These are phyloP conservation scores for Haplosporangium sp. DNA, from an alignment of 371 early-diverging fungal species.

Conservation along the genomic window DNA sequence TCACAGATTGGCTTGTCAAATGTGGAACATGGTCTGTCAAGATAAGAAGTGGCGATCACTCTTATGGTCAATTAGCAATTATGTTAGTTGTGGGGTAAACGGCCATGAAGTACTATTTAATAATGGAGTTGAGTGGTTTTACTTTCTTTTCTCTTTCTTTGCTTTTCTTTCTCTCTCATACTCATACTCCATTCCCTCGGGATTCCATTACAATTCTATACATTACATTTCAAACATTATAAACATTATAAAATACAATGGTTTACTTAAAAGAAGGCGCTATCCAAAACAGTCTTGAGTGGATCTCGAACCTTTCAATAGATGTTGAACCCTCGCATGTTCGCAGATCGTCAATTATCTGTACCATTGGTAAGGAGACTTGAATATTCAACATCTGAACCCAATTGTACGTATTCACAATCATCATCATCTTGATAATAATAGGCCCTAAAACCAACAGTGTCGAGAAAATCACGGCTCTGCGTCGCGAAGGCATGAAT, in stretches of 20 bases:
- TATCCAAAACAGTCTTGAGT: slow-evolving; percentile 70
- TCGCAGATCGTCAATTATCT: slow-evolving; percentile 87
- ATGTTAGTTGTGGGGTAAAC: no score
- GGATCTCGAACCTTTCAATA: slow-evolving; percentile 79
- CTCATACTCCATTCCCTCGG: neutral
- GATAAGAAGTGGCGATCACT: no score
- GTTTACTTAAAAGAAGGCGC: slow-evolving; percentile 24
- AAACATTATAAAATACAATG: slow-evolving; percentile 10
- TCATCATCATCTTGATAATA: slow-evolving; percentile 12
- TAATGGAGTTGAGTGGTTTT: no score
- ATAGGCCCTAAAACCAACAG: slow-evolving; percentile 78
- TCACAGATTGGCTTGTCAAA: neutral
- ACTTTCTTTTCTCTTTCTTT: no score
- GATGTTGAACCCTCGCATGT: slow-evolving; percentile 68
- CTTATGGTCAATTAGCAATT: no score
- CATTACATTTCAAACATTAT: neutral
- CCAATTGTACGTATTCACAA: neutral
- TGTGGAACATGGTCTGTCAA: neutral
- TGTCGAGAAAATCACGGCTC: slow-evolving; percentile 83
- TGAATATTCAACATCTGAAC: neutral
- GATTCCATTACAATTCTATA: neutral
- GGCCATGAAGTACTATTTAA: no score
- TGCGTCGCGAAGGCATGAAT: slow-evolving; percentile 93
- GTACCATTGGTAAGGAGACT: slow-evolving; percentile 78
- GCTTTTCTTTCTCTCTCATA: neutral